Evolutionary conservation across 495 filamentous ascomycete genomes (phyloP), one percentile per base, ranked within the genome.

Genomic region (Hamigera avellanea): DNA sequence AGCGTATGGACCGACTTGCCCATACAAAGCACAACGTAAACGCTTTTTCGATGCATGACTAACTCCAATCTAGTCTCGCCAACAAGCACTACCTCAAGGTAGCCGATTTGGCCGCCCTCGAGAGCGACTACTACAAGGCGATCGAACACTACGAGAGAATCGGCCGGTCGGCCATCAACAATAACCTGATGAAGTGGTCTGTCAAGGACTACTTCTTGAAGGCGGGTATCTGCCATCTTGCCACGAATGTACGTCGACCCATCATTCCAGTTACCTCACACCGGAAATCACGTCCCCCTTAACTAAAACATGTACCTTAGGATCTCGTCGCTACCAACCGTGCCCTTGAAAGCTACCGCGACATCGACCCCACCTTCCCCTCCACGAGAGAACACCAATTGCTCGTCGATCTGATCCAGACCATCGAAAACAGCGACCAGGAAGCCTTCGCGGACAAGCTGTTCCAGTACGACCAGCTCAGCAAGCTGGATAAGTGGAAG

Each of bases 401-500:
- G 4, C 69, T 95, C 16, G 58, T 72, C 1, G 86, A 93, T 48
- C 60, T 95, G 16, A 57, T 69, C 8, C 76, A 79, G 39, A 70
- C 85, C 8, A 65, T 89, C 30, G 77, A 88, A 36, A 57, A 64
- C 10, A 76, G 76, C 13, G 81, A 93, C 50, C 78, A 78, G 56
- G 86, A 93, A 39, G 65, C 58, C 23, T 96, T 91, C 44, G 76
- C 77, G 8, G 86, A 93, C 50, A 87, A 86, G 62, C 64, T 94
- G 35, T 89, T 81, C 61, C 75, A 83, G 45, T 95, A 67, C 51
- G 83, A 94, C 59, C 83, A 88, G 65, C 69, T 93, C 65, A 88
- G 80, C 61, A 84, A 86, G 64, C 62, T 95, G 49, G 86, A 93
- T 52, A 86, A 87, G 66, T 95, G 89, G 88, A 89, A 93, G 78